A percentile compares a stretch with the other conserved stretches of the same genome.
These are phyloP conservation scores for Cenococcum geophilum DNA, from an alignment of 495 filamentous ascomycete species.

Conservation along the genomic window DNA sequence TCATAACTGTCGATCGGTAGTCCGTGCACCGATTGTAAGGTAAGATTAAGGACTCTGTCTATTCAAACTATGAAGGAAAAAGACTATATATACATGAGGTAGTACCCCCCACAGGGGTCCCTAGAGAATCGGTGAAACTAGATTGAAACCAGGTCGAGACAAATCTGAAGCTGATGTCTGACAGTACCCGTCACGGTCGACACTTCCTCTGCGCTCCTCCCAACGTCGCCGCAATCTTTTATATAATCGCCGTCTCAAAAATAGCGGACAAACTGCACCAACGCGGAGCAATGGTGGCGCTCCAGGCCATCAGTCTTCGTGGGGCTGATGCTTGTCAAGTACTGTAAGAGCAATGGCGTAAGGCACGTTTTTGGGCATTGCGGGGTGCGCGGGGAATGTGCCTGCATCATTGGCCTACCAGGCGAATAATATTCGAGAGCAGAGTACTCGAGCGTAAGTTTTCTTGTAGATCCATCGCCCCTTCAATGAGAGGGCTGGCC, in stretches of 20 bases:
- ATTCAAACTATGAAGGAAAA: no score
- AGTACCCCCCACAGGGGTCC: no score
- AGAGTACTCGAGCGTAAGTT: slow-evolving; percentile 27
- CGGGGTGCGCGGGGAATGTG: slow-evolving; percentile 56
- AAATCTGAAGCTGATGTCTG: no score
- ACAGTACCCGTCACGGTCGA: no score
- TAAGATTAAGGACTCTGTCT: no score
- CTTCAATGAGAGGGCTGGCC: background rate
- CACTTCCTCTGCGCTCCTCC: slow-evolving; percentile 43
- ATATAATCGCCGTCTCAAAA: slow-evolving; percentile 43
- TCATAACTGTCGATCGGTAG: no score
- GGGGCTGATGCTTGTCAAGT: slow-evolving; percentile 51
- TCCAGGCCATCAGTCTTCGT: slow-evolving; percentile 46
- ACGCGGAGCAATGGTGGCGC: slow-evolving; percentile 52
- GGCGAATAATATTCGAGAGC: slow-evolving; percentile 31
- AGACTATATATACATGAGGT: no score
- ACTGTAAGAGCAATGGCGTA: slow-evolving; percentile 41
- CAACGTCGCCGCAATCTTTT: slow-evolving; percentile 34
- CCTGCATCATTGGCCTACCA: slow-evolving; percentile 39
- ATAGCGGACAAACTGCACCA: slow-evolving; percentile 50
- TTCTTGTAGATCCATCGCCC: background rate
- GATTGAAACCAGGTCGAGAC: no score
- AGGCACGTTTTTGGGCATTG: slow-evolving; percentile 58
- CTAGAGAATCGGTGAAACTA: no score
- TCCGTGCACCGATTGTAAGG: no score